These are phyloP conservation scores for Myriosclerotinia scirpicola DNA, from an alignment of 2,329 filamentous ascomycete genomes.

Conservation along the genomic window DNA sequence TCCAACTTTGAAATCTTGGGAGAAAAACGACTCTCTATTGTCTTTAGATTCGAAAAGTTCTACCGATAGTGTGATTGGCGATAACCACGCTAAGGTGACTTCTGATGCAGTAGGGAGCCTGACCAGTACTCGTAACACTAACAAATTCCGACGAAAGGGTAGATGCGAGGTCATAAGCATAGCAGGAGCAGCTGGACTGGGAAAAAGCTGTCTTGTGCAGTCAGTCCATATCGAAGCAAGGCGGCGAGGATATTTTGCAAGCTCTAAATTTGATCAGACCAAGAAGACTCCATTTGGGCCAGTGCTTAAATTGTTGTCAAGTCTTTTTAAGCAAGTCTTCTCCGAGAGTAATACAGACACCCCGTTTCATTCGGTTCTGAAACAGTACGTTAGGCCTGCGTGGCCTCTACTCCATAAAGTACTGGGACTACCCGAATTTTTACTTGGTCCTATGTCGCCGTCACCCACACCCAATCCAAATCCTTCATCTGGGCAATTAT, in stretches of 20 bases:
- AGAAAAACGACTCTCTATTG: slow-evolving; percentile 33
- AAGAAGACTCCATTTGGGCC: slow-evolving; percentile 62
- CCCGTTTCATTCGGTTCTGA: slow-evolving; percentile 59
- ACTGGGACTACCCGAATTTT: slow-evolving; percentile 68
- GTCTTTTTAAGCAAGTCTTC: slow-evolving; percentile 66
- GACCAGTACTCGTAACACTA: slow-evolving; percentile 33
- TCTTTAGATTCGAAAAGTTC: slow-evolving; percentile 32
- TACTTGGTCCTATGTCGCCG: slow-evolving; percentile 48
- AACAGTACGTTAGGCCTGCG: slow-evolving; percentile 61
- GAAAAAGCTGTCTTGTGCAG: slow-evolving; percentile 64
- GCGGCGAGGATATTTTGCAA: slow-evolving; percentile 62
- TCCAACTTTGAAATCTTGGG: slow-evolving; percentile 33
- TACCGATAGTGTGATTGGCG: slow-evolving; percentile 29
- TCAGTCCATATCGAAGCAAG: slow-evolving; percentile 61
- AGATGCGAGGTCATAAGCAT: slow-evolving; percentile 64
- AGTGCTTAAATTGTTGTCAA: slow-evolving; percentile 63
- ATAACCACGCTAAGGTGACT: slow-evolving; percentile 25
- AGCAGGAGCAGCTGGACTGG: slow-evolving; percentile 62
- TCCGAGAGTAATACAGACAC: slow-evolving; percentile 66
- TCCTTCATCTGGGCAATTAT: slow-evolving; percentile 27
- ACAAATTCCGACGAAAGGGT: slow-evolving; percentile 59
- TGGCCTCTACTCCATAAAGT: slow-evolving; percentile 64
- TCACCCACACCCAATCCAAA: neutral
- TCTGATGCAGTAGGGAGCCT: slow-evolving; percentile 39
- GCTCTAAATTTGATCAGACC: slow-evolving; percentile 64